These are phyloP conservation scores for Thermoascus crustaceus DNA, from an alignment of 2,329 filamentous ascomycete genomes.

Conservation along the genomic window DNA sequence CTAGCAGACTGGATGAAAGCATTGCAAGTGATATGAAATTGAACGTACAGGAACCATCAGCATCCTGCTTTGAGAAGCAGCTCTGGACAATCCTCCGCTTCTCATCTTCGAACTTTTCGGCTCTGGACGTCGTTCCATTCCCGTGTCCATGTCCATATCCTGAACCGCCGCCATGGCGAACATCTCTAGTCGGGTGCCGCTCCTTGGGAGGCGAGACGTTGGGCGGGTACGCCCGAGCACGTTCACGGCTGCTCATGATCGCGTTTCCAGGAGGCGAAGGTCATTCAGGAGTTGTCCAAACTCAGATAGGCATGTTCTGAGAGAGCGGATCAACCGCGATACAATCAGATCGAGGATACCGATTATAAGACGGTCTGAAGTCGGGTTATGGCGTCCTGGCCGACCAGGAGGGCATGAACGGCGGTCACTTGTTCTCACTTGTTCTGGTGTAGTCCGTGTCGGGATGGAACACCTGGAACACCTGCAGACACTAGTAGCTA, in stretches of 20 bases:
- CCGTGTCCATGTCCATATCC: conserved; percentile 15
- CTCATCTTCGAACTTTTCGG: conserved; percentile 93
- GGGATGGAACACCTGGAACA: conserved; percentile 2
- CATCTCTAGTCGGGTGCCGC: conserved; percentile 24
- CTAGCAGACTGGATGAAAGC: too few relatives aligned
- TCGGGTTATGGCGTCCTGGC: background rate
- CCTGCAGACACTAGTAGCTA: conserved; percentile 1
- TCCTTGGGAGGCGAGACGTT: conserved; percentile 23
- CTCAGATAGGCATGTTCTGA: conserved; percentile 28
- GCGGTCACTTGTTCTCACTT: too few relatives aligned
- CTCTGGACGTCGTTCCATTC: conserved; percentile 38
- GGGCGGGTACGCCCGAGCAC: conserved; percentile 24
- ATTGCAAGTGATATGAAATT: conserved; percentile 3
- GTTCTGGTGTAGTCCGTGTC: conserved; percentile 1
- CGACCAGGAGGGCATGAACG: background rate
- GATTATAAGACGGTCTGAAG: background rate
- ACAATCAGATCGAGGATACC: background rate
- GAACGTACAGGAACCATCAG: conserved; percentile 71
- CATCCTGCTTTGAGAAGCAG: conserved; percentile 85
- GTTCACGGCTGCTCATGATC: conserved; percentile 32
- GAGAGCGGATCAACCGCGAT: conserved; percentile 10
- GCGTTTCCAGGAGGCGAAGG: conserved; percentile 14
- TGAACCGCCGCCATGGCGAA: conserved; percentile 28
- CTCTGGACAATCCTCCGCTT: conserved; percentile 89
- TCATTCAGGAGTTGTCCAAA: conserved; percentile 18